A percentile compares a stretch with the other conserved stretches of the same genome.
phyloP scores from a whole-genome alignment of 2,329 filamentous ascomycete species.

The Penicillium brasilianum region DNA sequence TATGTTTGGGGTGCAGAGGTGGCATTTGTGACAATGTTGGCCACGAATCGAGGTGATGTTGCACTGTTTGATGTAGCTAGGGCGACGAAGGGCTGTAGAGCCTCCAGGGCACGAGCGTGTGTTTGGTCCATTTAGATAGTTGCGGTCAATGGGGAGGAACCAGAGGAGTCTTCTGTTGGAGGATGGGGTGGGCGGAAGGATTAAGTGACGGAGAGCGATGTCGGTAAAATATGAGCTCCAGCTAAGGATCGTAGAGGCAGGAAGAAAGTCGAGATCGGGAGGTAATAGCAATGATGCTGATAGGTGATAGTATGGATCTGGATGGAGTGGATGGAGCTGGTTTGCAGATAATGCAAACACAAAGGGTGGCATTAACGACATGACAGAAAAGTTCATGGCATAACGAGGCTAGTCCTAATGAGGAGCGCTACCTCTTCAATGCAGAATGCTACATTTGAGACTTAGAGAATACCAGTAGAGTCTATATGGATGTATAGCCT shows the following conservation, averaged over 20 bases:
- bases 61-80: slow-evolving; percentile 79
- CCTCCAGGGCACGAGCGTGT: slow-evolving; percentile 62
- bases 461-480: too few species aligned
- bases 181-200: neutral
- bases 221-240: neutral
- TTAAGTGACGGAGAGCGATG: neutral
- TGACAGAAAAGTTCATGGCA: too few species aligned
- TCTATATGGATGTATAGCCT: too few species aligned
- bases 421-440: too few species aligned
- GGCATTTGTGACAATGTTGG: slow-evolving; percentile 83
- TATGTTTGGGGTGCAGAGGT: slow-evolving; percentile 90
- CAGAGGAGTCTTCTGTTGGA: neutral
- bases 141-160: slow-evolving; percentile 3
- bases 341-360: slow-evolving; percentile 34
- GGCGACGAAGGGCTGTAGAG: slow-evolving; percentile 80
- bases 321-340: slow-evolving; percentile 4
- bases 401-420: too few species aligned
- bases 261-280: neutral
- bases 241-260: neutral
- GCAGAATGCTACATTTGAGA: too few species aligned
- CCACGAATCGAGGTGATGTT: slow-evolving; percentile 77
- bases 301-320: too few species aligned
- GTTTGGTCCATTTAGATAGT: slow-evolving; percentile 49
- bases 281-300: neutral
- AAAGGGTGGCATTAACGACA: too few species aligned